Percentiles rank a stretch among this genome's conserved stretches.
Conservation (phyloP, 441 rosid genomes). For the Rhodomyrtus psidioides region DNA sequence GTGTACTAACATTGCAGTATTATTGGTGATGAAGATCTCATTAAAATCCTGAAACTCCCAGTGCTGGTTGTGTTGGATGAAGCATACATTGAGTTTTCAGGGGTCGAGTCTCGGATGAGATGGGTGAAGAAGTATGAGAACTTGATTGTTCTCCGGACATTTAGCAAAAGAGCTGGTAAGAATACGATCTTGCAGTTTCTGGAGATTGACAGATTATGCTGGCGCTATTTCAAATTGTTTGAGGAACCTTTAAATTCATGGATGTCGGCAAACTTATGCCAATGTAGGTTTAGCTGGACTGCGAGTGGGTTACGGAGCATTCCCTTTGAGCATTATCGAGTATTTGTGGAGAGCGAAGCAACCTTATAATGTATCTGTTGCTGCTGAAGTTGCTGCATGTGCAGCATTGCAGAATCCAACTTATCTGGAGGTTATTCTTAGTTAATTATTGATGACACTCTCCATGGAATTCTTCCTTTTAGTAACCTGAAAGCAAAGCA, state of each 20-base stretch:
- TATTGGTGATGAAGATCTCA: slow-evolving; percentile 72
- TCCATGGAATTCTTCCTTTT: not conserved
- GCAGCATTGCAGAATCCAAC: slow-evolving; percentile 77
- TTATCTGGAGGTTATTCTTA: slow-evolving; percentile 50
- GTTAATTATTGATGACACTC: not conserved
- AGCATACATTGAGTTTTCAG: slow-evolving; percentile 91
- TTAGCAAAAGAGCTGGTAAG: slow-evolving; percentile 96
- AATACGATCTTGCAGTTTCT: not conserved
- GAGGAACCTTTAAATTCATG: not conserved
- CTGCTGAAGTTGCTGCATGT: slow-evolving; percentile 93
- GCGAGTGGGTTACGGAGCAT: slow-evolving; percentile 92
- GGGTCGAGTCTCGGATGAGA: slow-evolving; percentile 71
- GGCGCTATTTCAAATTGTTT: not conserved
- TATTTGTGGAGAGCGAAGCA: slow-evolving; percentile 92
- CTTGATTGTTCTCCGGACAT: slow-evolving; percentile 83
- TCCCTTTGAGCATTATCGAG: slow-evolving; percentile 78
- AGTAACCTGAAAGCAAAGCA: not conserved
- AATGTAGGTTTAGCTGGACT: slow-evolving; percentile 81
- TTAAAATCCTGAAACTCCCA: slow-evolving; percentile 76
- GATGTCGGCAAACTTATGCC: not conserved
- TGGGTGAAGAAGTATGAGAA: slow-evolving; percentile 95
- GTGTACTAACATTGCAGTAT: slow-evolving; percentile 30
- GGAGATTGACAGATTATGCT: not conserved
- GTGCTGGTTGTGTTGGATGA: slow-evolving; percentile 91
- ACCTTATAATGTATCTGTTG: slow-evolving; percentile 94